Base-by-base conservation (phyloP, 495 filamentous ascomycete species). In the Penicillium verhagenii region DNA sequence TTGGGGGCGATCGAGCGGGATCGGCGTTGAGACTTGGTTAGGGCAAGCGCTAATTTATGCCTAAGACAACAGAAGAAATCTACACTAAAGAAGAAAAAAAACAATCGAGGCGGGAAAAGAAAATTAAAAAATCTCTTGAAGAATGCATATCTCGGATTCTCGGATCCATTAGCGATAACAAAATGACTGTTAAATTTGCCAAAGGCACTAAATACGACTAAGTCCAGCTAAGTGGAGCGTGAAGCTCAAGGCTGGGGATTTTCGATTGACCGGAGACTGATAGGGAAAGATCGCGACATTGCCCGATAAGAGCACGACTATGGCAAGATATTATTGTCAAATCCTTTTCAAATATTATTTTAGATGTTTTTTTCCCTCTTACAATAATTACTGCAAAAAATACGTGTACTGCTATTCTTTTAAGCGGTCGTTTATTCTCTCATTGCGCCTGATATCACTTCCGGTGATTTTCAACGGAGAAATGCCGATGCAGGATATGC, bases 381-480 rank as follows among this genome's bases (percentile, higher is more conserved):
- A n/a, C n/a, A n/a, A n/a, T n/a, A n/a, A n/a, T n/a, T n/a, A n/a
- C n/a, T n/a, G n/a, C n/a, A 28, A 5, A 6, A 28, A 28, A 5
- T 35, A 33, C 9, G 4, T 5, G 5, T 16, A 3, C 13, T 5
- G 33, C 33, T 35, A 35, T 14, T 5, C 14, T 14, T 35, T 35
- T 35, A 35, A 13, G 33, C 33, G 33, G 43, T 18, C 9, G 20
- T 31, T 47, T 29, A 11, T 26, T 14, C 10, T 14, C 10, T 9
- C 4, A n/a, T 33, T 23, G 14, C n/a, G 23, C 13, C 40, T 53
- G 43, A 54, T 57, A 56, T 50, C 43, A 51, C 50, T 18, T 35
- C 24, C 26, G 47, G 53, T 29, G n/a, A 31, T 28, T 44, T 53
- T 28, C 48, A 47, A 59, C 62, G 65, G 62, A 60, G 59, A 57